A percentile compares a stretch with the other conserved stretches of the same genome.
phyloP scores from a whole-genome alignment of 108 stramenopile genomes.

The Nitzschia palea region DNA sequence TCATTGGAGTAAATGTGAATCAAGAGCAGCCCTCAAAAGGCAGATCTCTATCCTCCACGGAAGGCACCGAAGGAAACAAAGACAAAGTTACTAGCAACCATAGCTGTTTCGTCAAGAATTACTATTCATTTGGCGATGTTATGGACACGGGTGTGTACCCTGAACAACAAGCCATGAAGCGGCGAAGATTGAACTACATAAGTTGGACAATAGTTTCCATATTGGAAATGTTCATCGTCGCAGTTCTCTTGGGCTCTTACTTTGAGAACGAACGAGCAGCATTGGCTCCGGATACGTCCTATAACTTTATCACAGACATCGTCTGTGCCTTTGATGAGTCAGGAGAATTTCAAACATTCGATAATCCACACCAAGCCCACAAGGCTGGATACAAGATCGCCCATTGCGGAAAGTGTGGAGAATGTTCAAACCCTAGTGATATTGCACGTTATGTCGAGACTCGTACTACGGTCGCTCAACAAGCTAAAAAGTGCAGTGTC shows the following conservation, averaged over 20 bases:
- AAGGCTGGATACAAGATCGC: constrained; percentile 16
- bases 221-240: too few species aligned
- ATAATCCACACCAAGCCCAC: not conserved
- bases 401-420: constrained; percentile 50
- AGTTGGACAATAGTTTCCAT: too few species aligned
- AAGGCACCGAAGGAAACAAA: too few species aligned
- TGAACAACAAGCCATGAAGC: too few species aligned
- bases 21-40: too few species aligned
- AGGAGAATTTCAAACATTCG: constrained; percentile 20
- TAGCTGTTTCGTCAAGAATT: too few species aligned
- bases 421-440: constrained; percentile 43
- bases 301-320: constrained; percentile 19
- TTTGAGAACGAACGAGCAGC: constrained; percentile 28
- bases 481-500: constrained; percentile 28
- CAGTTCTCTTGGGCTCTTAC: constrained; percentile 17
- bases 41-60: too few species aligned
- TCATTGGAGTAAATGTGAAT: too few species aligned
- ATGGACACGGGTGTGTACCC: too few species aligned
- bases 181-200: too few species aligned
- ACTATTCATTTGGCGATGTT: too few species aligned
- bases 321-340: constrained; percentile 34
- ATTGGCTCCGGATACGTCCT: constrained; percentile 21
- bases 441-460: constrained; percentile 37
- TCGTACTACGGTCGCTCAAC: constrained; percentile 32
- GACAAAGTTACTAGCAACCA: too few species aligned